phyloP scores from a whole-genome alignment of 108 stramenopile species.

The Discostella pseudostelligera region DNA sequence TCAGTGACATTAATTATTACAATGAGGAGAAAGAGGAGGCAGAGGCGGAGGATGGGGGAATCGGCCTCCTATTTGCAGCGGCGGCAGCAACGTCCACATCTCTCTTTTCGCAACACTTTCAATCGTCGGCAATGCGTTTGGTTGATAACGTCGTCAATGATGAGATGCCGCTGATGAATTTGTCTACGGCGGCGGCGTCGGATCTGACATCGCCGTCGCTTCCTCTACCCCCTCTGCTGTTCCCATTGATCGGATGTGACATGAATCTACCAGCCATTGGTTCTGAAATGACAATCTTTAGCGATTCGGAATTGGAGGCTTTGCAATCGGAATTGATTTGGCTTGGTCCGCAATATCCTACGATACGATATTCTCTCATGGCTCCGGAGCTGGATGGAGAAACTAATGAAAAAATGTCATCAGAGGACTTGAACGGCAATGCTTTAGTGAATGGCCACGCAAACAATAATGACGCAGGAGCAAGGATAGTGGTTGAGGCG shows the following conservation, averaged over 20 bases:
- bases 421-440: background rate
- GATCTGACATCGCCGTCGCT: background rate
- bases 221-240: conserved; percentile 27
- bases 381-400: conserved; percentile 9
- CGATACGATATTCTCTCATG: conserved; percentile 56
- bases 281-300: background rate
- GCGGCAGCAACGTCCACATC: background rate
- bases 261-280: conserved; percentile 8
- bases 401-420: too few species aligned
- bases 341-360: conserved; percentile 68
- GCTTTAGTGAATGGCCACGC: too few species aligned
- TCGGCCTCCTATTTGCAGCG: conserved; percentile 9
- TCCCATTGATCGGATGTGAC: conserved; percentile 29
- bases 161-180: background rate
- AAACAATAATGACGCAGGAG: conserved; percentile 28
- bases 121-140: background rate
- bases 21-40: background rate
- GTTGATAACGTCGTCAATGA: background rate
- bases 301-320: conserved; percentile 44
- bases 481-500: conserved; percentile 19
- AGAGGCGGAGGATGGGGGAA: background rate
- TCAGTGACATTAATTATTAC: background rate
- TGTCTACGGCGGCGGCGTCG: background rate
- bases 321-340: conserved; percentile 77
- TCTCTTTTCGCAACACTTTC: background rate